Base-by-base conservation (phyloP, 768 basidiomycete genomes). In the Coprinellus aureogranulatus region DNA sequence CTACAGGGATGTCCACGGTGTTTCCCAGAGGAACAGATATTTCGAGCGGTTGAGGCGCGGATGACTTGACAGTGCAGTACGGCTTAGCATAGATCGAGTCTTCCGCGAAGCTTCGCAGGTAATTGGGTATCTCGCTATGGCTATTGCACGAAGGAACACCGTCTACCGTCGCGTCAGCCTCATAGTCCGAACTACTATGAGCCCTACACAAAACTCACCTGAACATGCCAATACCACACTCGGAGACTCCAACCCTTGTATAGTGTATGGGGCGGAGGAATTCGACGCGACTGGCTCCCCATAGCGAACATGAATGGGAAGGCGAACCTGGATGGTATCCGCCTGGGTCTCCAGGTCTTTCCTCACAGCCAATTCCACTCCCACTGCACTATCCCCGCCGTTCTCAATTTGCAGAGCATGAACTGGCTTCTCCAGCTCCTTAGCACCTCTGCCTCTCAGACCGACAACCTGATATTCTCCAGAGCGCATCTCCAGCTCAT, bases 221-320 rank as follows among this genome's bases (percentile, higher is more conserved):
- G 63, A 57, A 61, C 79, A 82, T n/a, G 68, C 63, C 27, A 78
- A 47, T 63, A 81, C 77, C 4, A 70, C 71, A 3, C 61, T 63
- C 2, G 80, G 79, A 72, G 72, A 72, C 22, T 67, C 65, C 61
- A 28, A 69, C 69, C 6, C 61, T 58, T 58, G 71, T 64, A 51
- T 70, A 71, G 8, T 65, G 60, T 28, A 61, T 59, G 25, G 40
- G 47, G 20, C 60, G 54, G 27, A 34, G 30, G 25, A 59, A 30
- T 54, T 11, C 28, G 64, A 62, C 30, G 41, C 41, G 20, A 44
- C 18, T 5, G 70, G 70, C 22, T 67, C 55, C 5, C 75, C 79
- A 60, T 81, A 82, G 12, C 81, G 76, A 25, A 78, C 57, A 56
- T 82, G 81, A 49, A 82, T 65, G 16, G 81, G 81, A 11, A 82